Evolutionary conservation across 139 green algal genomes (phyloP).

Genomic region (Pseudopediastrum boryanum): DNA sequence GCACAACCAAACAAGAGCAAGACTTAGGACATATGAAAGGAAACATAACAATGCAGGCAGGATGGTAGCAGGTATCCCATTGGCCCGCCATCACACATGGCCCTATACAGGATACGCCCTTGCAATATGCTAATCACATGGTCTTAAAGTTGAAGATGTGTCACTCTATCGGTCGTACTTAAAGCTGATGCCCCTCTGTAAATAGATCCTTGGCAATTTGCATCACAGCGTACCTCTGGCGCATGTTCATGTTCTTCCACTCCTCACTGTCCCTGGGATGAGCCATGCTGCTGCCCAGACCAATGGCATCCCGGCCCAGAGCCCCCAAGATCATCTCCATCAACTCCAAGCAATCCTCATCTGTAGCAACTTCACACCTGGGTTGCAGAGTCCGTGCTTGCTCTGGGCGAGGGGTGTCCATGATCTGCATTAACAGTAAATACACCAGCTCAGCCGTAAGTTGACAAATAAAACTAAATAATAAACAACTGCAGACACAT

Average conservation of each 20-base stretch:
- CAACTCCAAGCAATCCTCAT: slow-evolving; percentile 85
- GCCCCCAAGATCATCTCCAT: slow-evolving; percentile 94
- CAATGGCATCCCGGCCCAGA: slow-evolving; percentile 80
- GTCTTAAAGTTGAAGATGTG: too few species aligned
- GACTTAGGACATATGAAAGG: too few species aligned
- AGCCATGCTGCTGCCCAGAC: slow-evolving; percentile 74
- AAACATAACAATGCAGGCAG: too few species aligned
- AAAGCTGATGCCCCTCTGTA: background rate
- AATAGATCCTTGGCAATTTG: background rate
- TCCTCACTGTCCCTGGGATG: slow-evolving; percentile 83
- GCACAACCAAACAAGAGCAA: too few species aligned
- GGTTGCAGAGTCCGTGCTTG: slow-evolving; percentile 71
- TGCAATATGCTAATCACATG: too few species aligned
- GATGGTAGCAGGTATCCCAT: too few species aligned
- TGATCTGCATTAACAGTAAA: slow-evolving; percentile 64
- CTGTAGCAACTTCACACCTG: slow-evolving; percentile 55
- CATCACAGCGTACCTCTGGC: slow-evolving; percentile 33
- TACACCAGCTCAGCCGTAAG: background rate
- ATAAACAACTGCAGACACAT: background rate
- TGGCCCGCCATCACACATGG: too few species aligned
- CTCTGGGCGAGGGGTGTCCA: slow-evolving; percentile 77
- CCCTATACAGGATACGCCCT: too few species aligned
- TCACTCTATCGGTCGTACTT: too few species aligned
- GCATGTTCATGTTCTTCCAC: slow-evolving; percentile 78
- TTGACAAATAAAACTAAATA: background rate